These are phyloP conservation scores for Penicillium griseofulvum DNA, from an alignment of 2,329 filamentous ascomycete genomes.

Conservation along the genomic window DNA sequence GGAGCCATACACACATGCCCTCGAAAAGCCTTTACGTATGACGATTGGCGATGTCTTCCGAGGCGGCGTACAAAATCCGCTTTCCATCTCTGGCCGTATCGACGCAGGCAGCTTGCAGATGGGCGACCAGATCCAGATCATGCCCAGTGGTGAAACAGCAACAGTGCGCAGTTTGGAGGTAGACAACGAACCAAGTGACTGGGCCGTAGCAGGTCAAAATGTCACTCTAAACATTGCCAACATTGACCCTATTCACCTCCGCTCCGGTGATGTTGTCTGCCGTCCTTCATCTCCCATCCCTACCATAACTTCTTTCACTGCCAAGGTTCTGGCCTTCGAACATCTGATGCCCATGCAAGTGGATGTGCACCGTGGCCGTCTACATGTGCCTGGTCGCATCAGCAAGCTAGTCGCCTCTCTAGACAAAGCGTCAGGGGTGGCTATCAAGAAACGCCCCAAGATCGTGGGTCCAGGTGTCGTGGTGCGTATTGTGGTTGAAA, in stretches of 20 bases:
- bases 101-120: slow-evolving; percentile 80
- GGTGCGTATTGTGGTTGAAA: slow-evolving; percentile 71
- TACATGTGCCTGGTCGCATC: slow-evolving; percentile 76
- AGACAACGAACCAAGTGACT: slow-evolving; percentile 70
- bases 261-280: slow-evolving; percentile 84
- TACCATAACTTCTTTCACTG: slow-evolving; percentile 70
- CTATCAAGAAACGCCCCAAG: slow-evolving; percentile 78
- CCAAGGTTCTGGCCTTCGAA: slow-evolving; percentile 86
- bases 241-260: slow-evolving; percentile 79
- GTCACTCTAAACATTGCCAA: slow-evolving; percentile 78
- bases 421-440: slow-evolving; percentile 74
- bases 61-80: slow-evolving; percentile 71
- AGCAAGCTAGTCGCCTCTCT: slow-evolving; percentile 68
- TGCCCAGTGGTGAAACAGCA: slow-evolving; percentile 78
- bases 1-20: slow-evolving; percentile 66
- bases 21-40: slow-evolving; percentile 79
- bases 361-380: slow-evolving; percentile 80
- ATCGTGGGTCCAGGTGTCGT: slow-evolving; percentile 77
- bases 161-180: slow-evolving; percentile 78
- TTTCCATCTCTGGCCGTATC: slow-evolving; percentile 82
- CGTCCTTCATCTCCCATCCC: slow-evolving; percentile 63
- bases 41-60: slow-evolving; percentile 86
- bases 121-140: slow-evolving; percentile 74
- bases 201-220: slow-evolving; percentile 91
- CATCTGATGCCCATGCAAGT: slow-evolving; percentile 84